phyloP scores from a whole-genome alignment of 2,329 filamentous ascomycete genomes.

The Curvularia verruculosa region DNA sequence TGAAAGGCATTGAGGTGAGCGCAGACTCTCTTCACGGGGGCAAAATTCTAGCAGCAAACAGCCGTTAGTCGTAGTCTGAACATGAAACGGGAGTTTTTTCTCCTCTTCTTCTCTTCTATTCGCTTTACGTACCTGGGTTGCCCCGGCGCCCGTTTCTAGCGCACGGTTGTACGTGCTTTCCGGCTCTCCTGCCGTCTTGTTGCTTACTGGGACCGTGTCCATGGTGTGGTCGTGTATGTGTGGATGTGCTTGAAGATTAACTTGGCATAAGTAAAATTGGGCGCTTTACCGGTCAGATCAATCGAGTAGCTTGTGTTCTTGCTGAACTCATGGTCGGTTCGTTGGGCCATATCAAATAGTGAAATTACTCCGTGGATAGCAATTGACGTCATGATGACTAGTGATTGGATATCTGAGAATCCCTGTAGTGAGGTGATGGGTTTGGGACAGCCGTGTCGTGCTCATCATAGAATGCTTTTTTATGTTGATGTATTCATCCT shows the following conservation, averaged over 20 bases:
- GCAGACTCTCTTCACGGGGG: conserved; percentile 73
- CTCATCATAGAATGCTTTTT: no score
- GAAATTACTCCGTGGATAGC: background rate
- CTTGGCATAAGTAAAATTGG: background rate
- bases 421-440: background rate
- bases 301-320: background rate
- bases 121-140: conserved; percentile 59
- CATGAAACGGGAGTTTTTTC: no score
- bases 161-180: conserved; percentile 62
- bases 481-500: no score
- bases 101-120: no score
- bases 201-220: conserved; percentile 48
- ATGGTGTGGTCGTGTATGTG: conserved; percentile 21
- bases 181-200: conserved; percentile 56
- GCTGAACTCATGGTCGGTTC: background rate
- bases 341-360: background rate
- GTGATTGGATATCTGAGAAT: conserved; percentile 5
- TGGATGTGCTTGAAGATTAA: no score
- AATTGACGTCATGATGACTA: conserved; percentile 17
- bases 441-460: no score
- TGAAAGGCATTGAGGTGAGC: conserved; percentile 89
- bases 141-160: conserved; percentile 66
- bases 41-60: conserved; percentile 65
- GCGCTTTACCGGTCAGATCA: background rate
- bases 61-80: background rate